phyloP scores from a whole-genome alignment of 2,329 filamentous ascomycete species.

The Neoascochyta sp. region DNA sequence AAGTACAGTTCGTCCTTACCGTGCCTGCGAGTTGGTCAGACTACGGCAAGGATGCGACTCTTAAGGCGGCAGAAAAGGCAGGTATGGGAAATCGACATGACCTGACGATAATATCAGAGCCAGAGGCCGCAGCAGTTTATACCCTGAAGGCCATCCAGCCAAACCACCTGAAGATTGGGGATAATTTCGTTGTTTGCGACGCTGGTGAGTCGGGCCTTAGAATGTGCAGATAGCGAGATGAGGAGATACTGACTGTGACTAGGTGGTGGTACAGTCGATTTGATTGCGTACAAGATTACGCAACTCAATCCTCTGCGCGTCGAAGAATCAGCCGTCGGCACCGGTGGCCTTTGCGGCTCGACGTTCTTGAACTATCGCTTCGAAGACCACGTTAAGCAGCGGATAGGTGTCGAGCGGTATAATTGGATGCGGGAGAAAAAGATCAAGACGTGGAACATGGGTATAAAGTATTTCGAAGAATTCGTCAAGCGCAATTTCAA shows the following conservation, averaged over 20 bases:
- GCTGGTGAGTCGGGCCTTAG: constrained; percentile 35
- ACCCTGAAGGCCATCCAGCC: constrained; percentile 76
- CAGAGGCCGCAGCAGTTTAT: constrained; percentile 73
- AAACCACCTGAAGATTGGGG: constrained; percentile 66
- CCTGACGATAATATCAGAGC: constrained; percentile 76
- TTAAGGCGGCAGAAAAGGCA: constrained; percentile 72
- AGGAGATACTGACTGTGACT: constrained; percentile 3
- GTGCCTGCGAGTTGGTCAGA: constrained; percentile 78
- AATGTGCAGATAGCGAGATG: background rate
- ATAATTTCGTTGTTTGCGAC: constrained; percentile 58
- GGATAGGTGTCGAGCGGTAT: constrained; percentile 65
- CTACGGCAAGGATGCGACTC: constrained; percentile 76
- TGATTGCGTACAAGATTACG: constrained; percentile 79
- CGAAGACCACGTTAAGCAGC: constrained; percentile 67
- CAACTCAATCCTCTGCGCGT: constrained; percentile 68
- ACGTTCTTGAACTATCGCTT: constrained; percentile 79
- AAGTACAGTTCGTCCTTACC: constrained; percentile 74
- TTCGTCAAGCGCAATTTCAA: constrained; percentile 83
- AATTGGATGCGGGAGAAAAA: constrained; percentile 75
- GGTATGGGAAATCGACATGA: constrained; percentile 69
- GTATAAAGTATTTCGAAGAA: constrained; percentile 74
- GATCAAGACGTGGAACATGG: constrained; percentile 70
- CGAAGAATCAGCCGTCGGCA: constrained; percentile 75
- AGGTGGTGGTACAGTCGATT: constrained; percentile 61
- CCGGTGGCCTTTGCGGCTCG: constrained; percentile 72